Conservation (phyloP, 2,329 filamentous ascomycete species). For the Epichloe amarillans region DNA sequence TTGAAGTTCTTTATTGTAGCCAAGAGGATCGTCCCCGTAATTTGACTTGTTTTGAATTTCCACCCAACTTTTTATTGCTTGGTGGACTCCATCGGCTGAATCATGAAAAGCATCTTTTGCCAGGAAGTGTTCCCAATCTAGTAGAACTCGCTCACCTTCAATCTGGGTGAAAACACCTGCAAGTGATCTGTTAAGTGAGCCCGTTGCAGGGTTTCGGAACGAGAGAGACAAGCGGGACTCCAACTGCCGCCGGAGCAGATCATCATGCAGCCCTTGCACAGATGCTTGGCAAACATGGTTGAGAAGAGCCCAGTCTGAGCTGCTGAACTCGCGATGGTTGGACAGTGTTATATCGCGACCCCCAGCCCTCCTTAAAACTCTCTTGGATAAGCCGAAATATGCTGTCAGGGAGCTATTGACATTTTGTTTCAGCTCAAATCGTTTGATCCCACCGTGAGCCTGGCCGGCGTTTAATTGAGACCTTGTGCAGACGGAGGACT, state of each 20-base stretch:
- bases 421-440: conserved; percentile 27
- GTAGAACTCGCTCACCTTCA: conserved; percentile 42
- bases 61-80: conserved; percentile 31
- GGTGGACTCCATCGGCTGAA: conserved; percentile 17
- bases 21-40: conserved; percentile 32
- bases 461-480: neutral
- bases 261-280: conserved; percentile 37
- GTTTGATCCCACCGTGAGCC: conserved; percentile 8
- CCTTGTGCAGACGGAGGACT: conserved; percentile 5
- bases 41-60: conserved; percentile 24
- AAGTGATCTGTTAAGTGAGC: conserved; percentile 31
- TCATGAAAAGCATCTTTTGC: conserved; percentile 9
- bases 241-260: conserved; percentile 31
- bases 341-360: conserved; percentile 37
- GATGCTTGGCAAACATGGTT: conserved; percentile 41
- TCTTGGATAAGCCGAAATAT: conserved; percentile 37
- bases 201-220: conserved; percentile 15
- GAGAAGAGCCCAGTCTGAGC: conserved; percentile 33
- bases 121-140: conserved; percentile 20
- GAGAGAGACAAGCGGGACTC: conserved; percentile 33
- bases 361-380: conserved; percentile 34
- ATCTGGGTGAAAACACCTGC: conserved; percentile 38
- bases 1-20: conserved; percentile 41
- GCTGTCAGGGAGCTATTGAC: conserved; percentile 26
- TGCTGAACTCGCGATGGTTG: conserved; percentile 28